phyloP scores from a whole-genome alignment of 768 basidiomycete species.

The Lactarius trivialis region DNA sequence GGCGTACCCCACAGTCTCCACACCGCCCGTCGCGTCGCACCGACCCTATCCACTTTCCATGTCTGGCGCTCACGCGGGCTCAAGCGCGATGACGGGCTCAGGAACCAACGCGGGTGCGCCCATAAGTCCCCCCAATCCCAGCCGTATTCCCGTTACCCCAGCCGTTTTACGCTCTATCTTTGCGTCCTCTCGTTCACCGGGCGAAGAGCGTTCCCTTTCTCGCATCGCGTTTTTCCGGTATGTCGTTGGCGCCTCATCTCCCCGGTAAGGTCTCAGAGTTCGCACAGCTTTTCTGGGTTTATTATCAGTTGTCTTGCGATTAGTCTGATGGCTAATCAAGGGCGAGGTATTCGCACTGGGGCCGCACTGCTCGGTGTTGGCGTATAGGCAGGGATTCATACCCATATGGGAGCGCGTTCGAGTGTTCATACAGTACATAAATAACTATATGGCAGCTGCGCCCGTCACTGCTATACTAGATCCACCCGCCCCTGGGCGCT shows the following conservation, averaged over 20 bases:
- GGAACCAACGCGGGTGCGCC: slow-evolving; percentile 32
- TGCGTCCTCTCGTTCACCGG: slow-evolving; percentile 72
- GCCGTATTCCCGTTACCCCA: slow-evolving; percentile 77
- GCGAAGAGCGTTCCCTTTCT: slow-evolving; percentile 80
- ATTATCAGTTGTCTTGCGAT: slow-evolving; percentile 77
- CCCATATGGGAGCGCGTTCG: no score
- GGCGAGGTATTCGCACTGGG: slow-evolving; percentile 58
- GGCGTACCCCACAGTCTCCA: not conserved
- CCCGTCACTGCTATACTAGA: slow-evolving; percentile 22
- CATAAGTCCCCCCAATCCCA: slow-evolving; percentile 39
- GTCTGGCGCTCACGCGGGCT: slow-evolving; percentile 7
- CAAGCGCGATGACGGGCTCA: not conserved
- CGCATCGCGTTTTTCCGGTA: slow-evolving; percentile 84
- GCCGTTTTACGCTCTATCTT: slow-evolving; percentile 79
- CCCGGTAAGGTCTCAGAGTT: not conserved
- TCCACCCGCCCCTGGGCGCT: slow-evolving; percentile 28
- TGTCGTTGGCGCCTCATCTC: slow-evolving; percentile 4
- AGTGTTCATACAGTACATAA: not conserved
- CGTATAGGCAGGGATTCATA: slow-evolving; percentile 24
- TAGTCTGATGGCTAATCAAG: slow-evolving; percentile 64
- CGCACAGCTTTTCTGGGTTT: slow-evolving; percentile 69
- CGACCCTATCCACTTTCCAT: slow-evolving; percentile 21
- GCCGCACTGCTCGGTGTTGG: slow-evolving; percentile 64
- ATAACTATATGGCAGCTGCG: not conserved
- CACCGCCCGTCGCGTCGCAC: not conserved